A percentile compares a stretch with the other conserved stretches of the same genome.
Conservation (phyloP, 2,329 filamentous ascomycete species). For the Proliferodiscus dingleyae region DNA sequence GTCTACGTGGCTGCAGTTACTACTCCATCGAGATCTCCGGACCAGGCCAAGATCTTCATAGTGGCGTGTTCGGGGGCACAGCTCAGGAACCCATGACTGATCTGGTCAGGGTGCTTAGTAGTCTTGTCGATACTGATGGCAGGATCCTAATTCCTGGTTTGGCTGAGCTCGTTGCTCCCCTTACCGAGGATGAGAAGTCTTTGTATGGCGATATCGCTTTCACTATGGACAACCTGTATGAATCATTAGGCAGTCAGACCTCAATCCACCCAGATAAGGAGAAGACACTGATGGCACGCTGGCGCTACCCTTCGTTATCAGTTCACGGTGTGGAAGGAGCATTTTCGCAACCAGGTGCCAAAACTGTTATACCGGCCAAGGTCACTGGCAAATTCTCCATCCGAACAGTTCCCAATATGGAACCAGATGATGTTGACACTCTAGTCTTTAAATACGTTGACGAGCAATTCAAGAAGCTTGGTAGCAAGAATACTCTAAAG, state of each 20-base stretch:
- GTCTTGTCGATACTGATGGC: slow-evolving; percentile 82
- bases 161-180: slow-evolving; percentile 83
- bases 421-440: slow-evolving; percentile 81
- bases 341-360: slow-evolving; percentile 87
- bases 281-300: slow-evolving; percentile 87
- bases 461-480: slow-evolving; percentile 77
- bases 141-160: slow-evolving; percentile 94
- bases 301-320: slow-evolving; percentile 90
- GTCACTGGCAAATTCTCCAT: slow-evolving; percentile 98
- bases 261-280: slow-evolving; percentile 87
- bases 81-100: slow-evolving; percentile 99
- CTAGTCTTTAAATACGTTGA: slow-evolving; percentile 80
- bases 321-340: slow-evolving; percentile 94
- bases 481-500: slow-evolving; percentile 87
- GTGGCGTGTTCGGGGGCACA: slow-evolving; percentile 92
- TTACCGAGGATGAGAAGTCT: slow-evolving; percentile 78
- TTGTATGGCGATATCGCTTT: slow-evolving; percentile 91
- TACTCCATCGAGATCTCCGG: slow-evolving; percentile 89
- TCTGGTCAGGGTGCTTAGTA: slow-evolving; percentile 73
- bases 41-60: slow-evolving; percentile 90
- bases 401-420: slow-evolving; percentile 95
- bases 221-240: slow-evolving; percentile 92
- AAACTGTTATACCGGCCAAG: slow-evolving; percentile 98
- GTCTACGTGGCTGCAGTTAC: slow-evolving; percentile 96
- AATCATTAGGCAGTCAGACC: slow-evolving; percentile 85